These are phyloP conservation scores for Diplotaxis tenuifolia DNA, from an alignment of 345 rosid species.

Conservation along the genomic window DNA sequence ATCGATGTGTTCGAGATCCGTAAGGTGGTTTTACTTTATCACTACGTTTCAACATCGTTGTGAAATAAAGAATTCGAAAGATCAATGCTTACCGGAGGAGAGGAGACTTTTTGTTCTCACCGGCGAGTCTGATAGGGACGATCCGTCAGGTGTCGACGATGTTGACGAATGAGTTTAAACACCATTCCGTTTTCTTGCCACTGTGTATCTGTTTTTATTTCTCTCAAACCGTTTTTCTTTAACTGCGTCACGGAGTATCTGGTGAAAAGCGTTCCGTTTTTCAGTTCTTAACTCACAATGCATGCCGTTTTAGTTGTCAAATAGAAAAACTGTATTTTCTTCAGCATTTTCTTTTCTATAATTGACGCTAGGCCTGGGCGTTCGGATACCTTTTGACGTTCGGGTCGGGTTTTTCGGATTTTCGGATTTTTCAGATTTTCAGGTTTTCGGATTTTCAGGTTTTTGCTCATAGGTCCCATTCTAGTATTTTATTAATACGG, in stretches of 20 bases:
- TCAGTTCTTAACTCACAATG: not conserved
- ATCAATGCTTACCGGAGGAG: conserved; percentile 13
- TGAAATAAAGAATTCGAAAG: not conserved
- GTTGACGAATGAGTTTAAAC: conserved; percentile 1
- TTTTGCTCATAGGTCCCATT: too few species aligned
- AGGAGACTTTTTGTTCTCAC: not conserved
- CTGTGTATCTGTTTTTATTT: not conserved
- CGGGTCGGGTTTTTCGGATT: too few species aligned
- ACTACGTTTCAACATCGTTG: conserved; percentile 67
- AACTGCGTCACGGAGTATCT: not conserved
- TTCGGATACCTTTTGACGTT: too few species aligned
- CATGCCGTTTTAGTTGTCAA: conserved; percentile 14
- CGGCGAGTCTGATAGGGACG: not conserved
- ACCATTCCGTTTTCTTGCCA: conserved; percentile 5
- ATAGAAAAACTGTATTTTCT: not conserved
- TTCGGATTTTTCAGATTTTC: too few species aligned
- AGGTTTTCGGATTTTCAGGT: too few species aligned
- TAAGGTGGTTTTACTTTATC: conserved; percentile 43
- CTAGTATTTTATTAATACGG: too few species aligned
- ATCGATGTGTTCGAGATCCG: conserved; percentile 37
- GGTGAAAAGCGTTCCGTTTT: conserved; percentile 12
- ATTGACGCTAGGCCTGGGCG: too few species aligned
- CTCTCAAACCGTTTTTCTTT: not conserved
- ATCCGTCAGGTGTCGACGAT: not conserved
- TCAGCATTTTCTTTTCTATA: not conserved